These are phyloP conservation scores for Phylloporus sp. DNA, from an alignment of 768 basidiomycete genomes.

Conservation along the genomic window DNA sequence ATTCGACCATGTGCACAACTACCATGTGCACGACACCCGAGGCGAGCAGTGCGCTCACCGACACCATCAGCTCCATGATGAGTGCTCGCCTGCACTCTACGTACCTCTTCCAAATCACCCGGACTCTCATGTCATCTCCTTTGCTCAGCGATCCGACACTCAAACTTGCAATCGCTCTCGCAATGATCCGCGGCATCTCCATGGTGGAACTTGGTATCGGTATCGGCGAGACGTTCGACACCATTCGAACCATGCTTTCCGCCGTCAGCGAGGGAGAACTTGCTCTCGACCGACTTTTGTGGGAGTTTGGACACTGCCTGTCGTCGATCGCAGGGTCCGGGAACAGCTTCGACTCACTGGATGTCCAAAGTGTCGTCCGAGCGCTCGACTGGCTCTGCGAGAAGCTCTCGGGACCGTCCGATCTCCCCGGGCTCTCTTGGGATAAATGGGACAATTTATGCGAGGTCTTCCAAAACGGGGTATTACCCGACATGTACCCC, in stretches of 20 bases:
- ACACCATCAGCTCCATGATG: constrained; percentile 42
- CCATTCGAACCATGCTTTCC: constrained; percentile 22
- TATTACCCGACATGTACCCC: constrained; percentile 25
- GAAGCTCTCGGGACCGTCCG: constrained; percentile 40
- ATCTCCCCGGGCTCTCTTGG: constrained; percentile 45
- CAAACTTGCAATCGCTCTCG: constrained; percentile 32
- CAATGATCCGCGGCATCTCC: constrained; percentile 29
- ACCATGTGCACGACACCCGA: constrained; percentile 42
- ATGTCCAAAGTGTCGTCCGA: constrained; percentile 37
- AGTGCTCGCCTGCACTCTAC: constrained; percentile 45
- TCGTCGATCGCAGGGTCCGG: constrained; percentile 25
- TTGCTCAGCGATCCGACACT: constrained; percentile 24
- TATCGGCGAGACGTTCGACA: constrained; percentile 24
- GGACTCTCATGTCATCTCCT: constrained; percentile 25
- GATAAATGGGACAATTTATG: constrained; percentile 46
- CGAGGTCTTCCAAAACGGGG: constrained; percentile 30
- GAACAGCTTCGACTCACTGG: constrained; percentile 27
- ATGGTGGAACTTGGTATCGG: constrained; percentile 18
- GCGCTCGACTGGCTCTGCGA: constrained; percentile 55
- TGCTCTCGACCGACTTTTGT: constrained; percentile 23
- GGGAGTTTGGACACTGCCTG: constrained; percentile 37
- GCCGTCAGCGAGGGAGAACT: constrained; percentile 23
- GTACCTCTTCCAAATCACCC: constrained; percentile 40
- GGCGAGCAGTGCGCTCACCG: constrained; percentile 36
- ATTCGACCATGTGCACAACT: constrained; percentile 40